phyloP scores from a whole-genome alignment of 2,329 filamentous ascomycete genomes.

The Sporothrix pseudoabietina region DNA sequence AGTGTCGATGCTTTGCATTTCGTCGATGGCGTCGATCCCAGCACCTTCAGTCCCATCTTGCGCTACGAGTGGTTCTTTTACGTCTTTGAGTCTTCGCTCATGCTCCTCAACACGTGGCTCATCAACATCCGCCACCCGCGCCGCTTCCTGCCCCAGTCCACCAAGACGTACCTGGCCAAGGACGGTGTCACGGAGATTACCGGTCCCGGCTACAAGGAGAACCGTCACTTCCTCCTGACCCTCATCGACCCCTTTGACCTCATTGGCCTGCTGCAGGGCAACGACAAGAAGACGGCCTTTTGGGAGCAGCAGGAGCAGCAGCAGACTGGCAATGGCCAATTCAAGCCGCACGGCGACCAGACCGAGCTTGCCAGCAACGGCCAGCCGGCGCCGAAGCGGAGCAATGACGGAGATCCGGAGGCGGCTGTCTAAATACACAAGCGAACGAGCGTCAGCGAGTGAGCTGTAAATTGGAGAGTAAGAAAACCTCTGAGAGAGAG shows the following conservation, averaged over 20 bases:
- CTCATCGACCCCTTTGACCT: slow-evolving; percentile 43
- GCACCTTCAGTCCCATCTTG: slow-evolving; percentile 55
- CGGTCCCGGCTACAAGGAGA: slow-evolving; percentile 54
- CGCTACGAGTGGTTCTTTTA: slow-evolving; percentile 63
- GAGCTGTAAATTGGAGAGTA: background rate
- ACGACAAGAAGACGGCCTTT: slow-evolving; percentile 36
- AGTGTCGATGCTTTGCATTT: slow-evolving; percentile 56
- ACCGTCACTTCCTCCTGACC: slow-evolving; percentile 48
- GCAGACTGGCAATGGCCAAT: background rate
- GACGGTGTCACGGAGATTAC: slow-evolving; percentile 55
- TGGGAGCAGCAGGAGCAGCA: slow-evolving; percentile 31
- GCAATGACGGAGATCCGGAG: slow-evolving; percentile 2
- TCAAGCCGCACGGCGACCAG: background rate
- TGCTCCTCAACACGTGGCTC: slow-evolving; percentile 54
- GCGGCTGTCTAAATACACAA: background rate
- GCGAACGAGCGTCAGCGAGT: background rate
- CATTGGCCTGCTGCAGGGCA: slow-evolving; percentile 34
- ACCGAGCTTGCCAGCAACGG: background rate
- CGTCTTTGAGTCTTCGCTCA: slow-evolving; percentile 57
- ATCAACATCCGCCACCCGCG: slow-evolving; percentile 57
- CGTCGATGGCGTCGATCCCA: slow-evolving; percentile 59
- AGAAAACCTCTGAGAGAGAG: background rate
- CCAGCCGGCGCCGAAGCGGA: background rate
- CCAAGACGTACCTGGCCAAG: slow-evolving; percentile 52
- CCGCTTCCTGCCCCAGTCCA: slow-evolving; percentile 52